Conservation (phyloP, 495 filamentous ascomycete genomes). For the Elasticomyces elasticus region DNA sequence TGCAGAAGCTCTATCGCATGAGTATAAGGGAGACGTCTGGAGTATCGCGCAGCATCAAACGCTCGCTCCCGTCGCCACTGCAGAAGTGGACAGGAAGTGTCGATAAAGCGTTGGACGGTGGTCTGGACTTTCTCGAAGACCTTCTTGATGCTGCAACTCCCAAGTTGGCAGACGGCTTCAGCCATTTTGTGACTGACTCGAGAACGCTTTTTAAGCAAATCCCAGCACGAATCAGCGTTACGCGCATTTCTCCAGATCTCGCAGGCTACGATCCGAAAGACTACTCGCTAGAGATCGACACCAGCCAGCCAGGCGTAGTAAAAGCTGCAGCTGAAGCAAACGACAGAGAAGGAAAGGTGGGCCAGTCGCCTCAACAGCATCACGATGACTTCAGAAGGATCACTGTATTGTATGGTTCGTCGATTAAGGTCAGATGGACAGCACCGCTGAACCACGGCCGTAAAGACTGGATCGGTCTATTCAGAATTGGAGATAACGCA, state of each 20-base stretch:
- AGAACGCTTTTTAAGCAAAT: conserved; percentile 80
- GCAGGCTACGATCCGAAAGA: conserved; percentile 75
- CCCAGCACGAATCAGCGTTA: conserved; percentile 78
- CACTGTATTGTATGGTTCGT: conserved; percentile 79
- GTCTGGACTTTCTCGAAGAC: conserved; percentile 80
- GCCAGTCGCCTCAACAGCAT: conserved; percentile 40
- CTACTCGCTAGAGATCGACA: conserved; percentile 68
- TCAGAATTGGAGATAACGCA: conserved; percentile 85
- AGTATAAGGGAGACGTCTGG: conserved; percentile 79
- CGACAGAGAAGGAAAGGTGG: conserved; percentile 43
- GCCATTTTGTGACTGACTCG: conserved; percentile 78
- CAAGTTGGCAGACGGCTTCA: conserved; percentile 77
- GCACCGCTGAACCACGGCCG: conserved; percentile 85
- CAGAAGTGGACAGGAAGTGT: conserved; percentile 69
- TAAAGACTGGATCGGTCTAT: conserved; percentile 91
- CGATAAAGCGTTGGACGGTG: conserved; percentile 76
- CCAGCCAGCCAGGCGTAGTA: conserved; percentile 41
- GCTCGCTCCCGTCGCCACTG: conserved; percentile 74
- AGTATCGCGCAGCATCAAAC: conserved; percentile 78
- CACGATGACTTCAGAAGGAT: conserved; percentile 57
- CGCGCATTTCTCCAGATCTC: conserved; percentile 67
- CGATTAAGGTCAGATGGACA: conserved; percentile 84
- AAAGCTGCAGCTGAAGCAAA: conserved; percentile 39
- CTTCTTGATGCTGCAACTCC: conserved; percentile 80
- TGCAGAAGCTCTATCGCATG: conserved; percentile 93